Evolutionary conservation across 768 basidiomycete species (phyloP), one percentile per base, ranked within the genome.

Genomic region (Nevesoporus exiguus): DNA sequence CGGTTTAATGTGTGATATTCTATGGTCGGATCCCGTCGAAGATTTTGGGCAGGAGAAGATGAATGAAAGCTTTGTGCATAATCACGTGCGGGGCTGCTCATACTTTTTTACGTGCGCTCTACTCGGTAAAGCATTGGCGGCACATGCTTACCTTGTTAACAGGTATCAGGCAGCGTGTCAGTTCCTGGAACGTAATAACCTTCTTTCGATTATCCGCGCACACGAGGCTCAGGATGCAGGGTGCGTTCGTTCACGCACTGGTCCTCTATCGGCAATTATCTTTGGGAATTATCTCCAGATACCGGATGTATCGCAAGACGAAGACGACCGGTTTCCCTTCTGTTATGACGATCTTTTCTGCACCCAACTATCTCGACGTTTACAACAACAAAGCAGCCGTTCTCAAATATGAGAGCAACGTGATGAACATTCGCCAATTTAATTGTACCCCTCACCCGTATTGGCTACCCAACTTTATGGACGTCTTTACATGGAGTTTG

Each of bases 381-480:
- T 98, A 98, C 74, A 93, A 96, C 73, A 99, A 99, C 76, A 98
- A 98, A 74, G 97, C 95, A 2, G 97, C 97, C 0, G 95, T 99
- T 21, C 83, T 99, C 66, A 98, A 98, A 75, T 98, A 98, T 66
- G 97, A 98, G 74, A 93, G 91, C 70, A 99, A 99, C 66, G 94
- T 96, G 51, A 90, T 98, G 86, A 98, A 97, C 72, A 98, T 98
- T 63, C 84, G 94, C 42, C 96, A 98, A 68, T 98, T 97, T 76
- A 97, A 98, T 73, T 93, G 90, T 71, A 90, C 88, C 2, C 94
- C 95, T 13, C 95, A 97, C 64, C 88, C 88, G 8, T 98, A 98
- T 69, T 98, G 96, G 96, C 76, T 99, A 50, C 97, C 97, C 5
- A 99, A 99, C 72, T 99, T 99, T 66, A 98, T 98, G 95, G 96